Conservation (phyloP, 768 basidiomycete species). For the Mycena belliarum region DNA sequence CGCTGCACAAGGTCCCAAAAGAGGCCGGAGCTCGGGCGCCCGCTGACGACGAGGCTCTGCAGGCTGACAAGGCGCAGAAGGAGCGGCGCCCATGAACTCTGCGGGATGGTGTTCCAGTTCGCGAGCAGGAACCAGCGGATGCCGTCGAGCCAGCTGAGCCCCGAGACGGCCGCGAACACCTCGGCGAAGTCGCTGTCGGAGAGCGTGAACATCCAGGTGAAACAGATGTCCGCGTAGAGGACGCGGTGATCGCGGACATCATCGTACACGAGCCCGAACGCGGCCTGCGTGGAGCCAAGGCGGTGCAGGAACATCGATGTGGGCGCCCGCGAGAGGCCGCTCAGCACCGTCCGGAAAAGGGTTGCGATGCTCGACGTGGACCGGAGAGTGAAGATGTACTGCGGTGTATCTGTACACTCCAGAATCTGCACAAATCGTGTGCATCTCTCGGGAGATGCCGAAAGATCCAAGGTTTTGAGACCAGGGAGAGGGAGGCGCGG, state of each 20-base stretch:
- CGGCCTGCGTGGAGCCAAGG: neutral
- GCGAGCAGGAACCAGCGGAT: slow-evolving; percentile 1
- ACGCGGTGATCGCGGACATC: neutral
- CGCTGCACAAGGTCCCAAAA: slow-evolving; percentile 4
- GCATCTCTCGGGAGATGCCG: neutral
- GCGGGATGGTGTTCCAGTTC: slow-evolving; percentile 5
- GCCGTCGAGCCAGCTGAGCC: neutral
- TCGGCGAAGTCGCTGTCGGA: neutral
- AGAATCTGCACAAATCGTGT: neutral
- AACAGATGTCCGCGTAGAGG: neutral
- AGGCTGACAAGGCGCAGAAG: neutral
- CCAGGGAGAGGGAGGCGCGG: neutral
- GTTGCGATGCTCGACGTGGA: neutral
- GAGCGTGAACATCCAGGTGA: neutral
- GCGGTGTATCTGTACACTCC: neutral
- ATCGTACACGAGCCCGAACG: neutral
- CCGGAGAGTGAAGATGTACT: neutral
- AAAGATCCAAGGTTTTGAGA: neutral
- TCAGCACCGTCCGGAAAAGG: neutral
- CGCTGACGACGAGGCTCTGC: neutral
- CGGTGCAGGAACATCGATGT: slow-evolving; percentile 11
- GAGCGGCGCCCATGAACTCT: neutral
- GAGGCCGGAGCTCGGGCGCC: neutral
- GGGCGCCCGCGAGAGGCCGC: neutral
- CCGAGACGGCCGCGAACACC: slow-evolving; percentile 4